Percentiles rank a stretch among this genome's conserved stretches.
Conservation (phyloP, 2,329 filamentous ascomycete species). For the Emydomyces testavorans region DNA sequence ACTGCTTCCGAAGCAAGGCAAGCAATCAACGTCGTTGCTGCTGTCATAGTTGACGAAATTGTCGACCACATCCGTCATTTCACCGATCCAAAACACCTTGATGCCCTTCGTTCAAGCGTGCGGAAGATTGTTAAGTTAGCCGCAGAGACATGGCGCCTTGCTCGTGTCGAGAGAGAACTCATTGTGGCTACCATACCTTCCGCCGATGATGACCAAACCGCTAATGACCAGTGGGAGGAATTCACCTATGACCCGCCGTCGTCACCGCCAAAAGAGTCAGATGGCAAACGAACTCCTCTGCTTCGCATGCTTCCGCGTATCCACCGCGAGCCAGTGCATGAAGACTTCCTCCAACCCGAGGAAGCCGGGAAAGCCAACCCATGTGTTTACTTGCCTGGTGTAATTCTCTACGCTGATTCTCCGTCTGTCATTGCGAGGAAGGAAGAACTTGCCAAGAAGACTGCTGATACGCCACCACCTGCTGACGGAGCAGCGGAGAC, state of each 20-base stretch:
- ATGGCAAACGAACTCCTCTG: constrained; percentile 26
- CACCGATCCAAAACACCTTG: constrained; percentile 40
- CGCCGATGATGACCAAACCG: constrained; percentile 26
- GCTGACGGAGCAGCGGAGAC: constrained; percentile 4
- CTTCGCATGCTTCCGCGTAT: constrained; percentile 44
- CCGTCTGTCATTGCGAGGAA: constrained; percentile 31
- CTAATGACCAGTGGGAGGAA: constrained; percentile 31
- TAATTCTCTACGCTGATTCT: constrained; percentile 42
- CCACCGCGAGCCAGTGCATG: constrained; percentile 41
- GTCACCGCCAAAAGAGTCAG: background rate
- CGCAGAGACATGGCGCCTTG: constrained; percentile 48
- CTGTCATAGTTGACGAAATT: constrained; percentile 47
- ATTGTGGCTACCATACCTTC: constrained; percentile 43
- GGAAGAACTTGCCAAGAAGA: constrained; percentile 31
- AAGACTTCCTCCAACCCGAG: constrained; percentile 33
- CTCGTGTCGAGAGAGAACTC: constrained; percentile 46
- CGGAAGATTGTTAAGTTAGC: constrained; percentile 47
- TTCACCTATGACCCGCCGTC: constrained; percentile 19
- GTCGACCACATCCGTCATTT: constrained; percentile 45
- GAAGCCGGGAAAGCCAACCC: constrained; percentile 35
- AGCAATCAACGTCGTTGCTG: constrained; percentile 45
- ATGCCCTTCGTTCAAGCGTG: constrained; percentile 41
- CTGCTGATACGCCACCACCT: constrained; percentile 4
- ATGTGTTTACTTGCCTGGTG: constrained; percentile 41
- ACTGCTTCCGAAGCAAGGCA: constrained; percentile 46